Evolutionary conservation across 257 asterid genomes (phyloP).

Genomic region (Fraxinus quadrangulata): DNA sequence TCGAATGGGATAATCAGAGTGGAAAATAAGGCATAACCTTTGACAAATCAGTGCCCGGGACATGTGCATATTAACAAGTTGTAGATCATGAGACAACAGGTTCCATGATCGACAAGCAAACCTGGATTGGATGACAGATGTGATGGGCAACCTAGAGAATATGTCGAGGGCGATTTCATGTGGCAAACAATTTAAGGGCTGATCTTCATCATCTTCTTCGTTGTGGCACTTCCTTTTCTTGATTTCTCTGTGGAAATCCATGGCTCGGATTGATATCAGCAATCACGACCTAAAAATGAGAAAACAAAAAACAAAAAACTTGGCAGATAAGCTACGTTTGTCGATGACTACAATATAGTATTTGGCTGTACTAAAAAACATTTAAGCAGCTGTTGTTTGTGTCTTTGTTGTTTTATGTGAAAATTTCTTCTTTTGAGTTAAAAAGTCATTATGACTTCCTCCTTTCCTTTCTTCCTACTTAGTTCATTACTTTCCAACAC

Average conservation of each 20-base stretch:
- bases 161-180: constrained; percentile 37
- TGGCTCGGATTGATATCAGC: background rate
- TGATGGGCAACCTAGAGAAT: constrained; percentile 44
- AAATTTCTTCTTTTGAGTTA: no score
- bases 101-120: constrained; percentile 33
- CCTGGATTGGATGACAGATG: constrained; percentile 42
- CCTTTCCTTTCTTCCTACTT: no score
- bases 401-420: no score
- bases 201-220: background rate
- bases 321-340: background rate
- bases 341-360: no score
- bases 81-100: constrained; percentile 31
- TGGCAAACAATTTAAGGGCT: constrained; percentile 5
- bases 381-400: no score
- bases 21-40: constrained; percentile 33
- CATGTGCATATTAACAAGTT: constrained; percentile 24
- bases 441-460: no score
- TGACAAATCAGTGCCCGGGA: constrained; percentile 21
- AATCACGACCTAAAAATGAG: background rate
- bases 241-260: background rate
- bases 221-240: background rate
- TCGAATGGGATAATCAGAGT: constrained; percentile 36
- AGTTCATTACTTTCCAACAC: no score
- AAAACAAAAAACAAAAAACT: no score
- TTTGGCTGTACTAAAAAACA: no score